Evolutionary conservation across 176 grass and related monocot genomes (phyloP).

Genomic region (Guadua angustifolia): DNA sequence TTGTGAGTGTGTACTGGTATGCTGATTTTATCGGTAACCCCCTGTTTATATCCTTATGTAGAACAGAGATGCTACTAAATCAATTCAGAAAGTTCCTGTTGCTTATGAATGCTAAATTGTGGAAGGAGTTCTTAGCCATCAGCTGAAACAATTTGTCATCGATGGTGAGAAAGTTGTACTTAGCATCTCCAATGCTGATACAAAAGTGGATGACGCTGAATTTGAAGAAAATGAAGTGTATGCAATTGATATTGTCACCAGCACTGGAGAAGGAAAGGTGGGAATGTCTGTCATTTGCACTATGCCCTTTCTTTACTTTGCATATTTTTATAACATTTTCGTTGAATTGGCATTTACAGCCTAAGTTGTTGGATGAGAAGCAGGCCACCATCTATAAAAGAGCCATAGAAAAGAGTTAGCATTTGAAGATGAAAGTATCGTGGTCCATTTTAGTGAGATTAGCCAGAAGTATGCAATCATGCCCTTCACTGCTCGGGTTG

Average conservation of each 20-base stretch:
- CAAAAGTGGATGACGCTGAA: slow-evolving; percentile 93
- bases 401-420: slow-evolving; percentile 93
- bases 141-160: slow-evolving; percentile 98
- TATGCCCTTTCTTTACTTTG: background rate
- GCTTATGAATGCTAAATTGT: slow-evolving; percentile 97
- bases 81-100: slow-evolving; percentile 90
- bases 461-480: slow-evolving; percentile 97
- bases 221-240: slow-evolving; percentile 99
- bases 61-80: slow-evolving; percentile 97
- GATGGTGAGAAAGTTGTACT: slow-evolving; percentile 93
- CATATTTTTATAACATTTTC: slow-evolving; percentile 5
- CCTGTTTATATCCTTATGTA: slow-evolving; percentile 31
- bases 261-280: slow-evolving; percentile 95
- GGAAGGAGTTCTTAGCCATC: slow-evolving; percentile 94
- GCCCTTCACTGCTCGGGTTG: slow-evolving; percentile 89
- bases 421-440: slow-evolving; percentile 96
- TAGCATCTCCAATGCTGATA: slow-evolving; percentile 80
- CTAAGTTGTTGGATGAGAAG: slow-evolving; percentile 92
- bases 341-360: slow-evolving; percentile 44
- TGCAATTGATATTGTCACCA: slow-evolving; percentile 91
- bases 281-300: slow-evolving; percentile 2
- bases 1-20: background rate
- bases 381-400: slow-evolving; percentile 99
- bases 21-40: background rate
- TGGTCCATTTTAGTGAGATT: slow-evolving; percentile 98